Conservation (phyloP, 2,329 filamentous ascomycete species). For the Epichloe baconii region DNA sequence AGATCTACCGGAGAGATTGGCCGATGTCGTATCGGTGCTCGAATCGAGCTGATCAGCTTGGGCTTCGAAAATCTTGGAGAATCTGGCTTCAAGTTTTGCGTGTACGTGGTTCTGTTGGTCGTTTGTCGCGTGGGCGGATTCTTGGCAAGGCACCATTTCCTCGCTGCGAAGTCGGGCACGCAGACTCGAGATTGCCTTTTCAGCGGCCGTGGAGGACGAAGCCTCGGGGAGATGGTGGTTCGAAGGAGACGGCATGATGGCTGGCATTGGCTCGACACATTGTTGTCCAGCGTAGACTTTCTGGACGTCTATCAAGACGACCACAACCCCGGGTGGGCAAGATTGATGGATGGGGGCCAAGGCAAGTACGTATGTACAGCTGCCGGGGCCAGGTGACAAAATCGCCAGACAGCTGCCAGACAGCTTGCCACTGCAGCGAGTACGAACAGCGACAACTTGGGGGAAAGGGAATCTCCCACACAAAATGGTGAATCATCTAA, state of each 20-base stretch:
- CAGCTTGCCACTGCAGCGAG: background rate
- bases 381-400: background rate
- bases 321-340: no score
- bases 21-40: background rate
- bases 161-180: conserved; percentile 17
- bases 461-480: background rate
- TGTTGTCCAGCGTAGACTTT: no score
- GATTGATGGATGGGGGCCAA: background rate
- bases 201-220: conserved; percentile 4
- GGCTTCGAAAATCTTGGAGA: conserved; percentile 3
- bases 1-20: conserved; percentile 1
- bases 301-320: no score
- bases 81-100: conserved; percentile 13
- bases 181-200: conserved; percentile 8
- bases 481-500: background rate
- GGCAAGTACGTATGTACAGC: background rate
- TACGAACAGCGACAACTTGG: no score
- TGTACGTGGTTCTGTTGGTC: conserved; percentile 9
- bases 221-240: background rate
- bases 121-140: background rate
- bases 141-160: background rate
- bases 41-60: background rate
- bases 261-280: background rate
- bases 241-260: conserved; percentile 7
- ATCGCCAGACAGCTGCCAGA: background rate